These are phyloP conservation scores for Toxoplasma gondii DNA, from an alignment of 169 alveolate species.

Conservation along the genomic window DNA sequence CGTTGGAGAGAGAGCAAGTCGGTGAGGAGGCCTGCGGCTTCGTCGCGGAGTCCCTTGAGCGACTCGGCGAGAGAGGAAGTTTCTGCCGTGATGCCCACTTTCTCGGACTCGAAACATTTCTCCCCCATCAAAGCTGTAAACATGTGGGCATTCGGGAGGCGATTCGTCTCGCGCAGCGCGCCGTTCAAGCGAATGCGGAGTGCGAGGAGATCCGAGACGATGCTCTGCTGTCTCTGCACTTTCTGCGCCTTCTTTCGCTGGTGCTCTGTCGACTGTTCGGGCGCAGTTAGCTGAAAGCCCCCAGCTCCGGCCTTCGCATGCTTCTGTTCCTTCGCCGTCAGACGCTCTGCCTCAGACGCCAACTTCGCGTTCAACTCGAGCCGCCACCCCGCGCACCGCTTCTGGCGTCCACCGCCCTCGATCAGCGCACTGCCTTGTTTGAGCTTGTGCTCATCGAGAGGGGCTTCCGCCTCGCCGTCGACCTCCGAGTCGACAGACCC, in stretches of 20 bases:
- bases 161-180: constrained; percentile 24
- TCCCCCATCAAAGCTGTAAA: constrained; percentile 35
- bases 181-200: constrained; percentile 12
- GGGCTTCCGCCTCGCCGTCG: neutral
- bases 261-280: neutral
- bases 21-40: constrained; percentile 8
- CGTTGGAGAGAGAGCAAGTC: constrained; percentile 5
- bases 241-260: constrained; percentile 50
- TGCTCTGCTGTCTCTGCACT: constrained; percentile 39
- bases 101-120: neutral
- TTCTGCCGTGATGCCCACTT: neutral
- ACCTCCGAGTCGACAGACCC: neutral
- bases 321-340: neutral
- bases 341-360: neutral
- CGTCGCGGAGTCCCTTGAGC: neutral
- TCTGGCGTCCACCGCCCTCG: neutral
- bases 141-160: constrained; percentile 42
- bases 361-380: neutral
- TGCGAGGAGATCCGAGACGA: constrained; percentile 42
- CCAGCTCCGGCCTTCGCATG: neutral
- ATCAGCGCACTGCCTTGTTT: neutral
- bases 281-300: neutral
- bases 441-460: neutral
- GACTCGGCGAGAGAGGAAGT: neutral
- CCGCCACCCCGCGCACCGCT: neutral